Evolutionary conservation across 176 grass and related monocot species (phyloP).

Genomic region (barley (Hordeum vulgare)): DNA sequence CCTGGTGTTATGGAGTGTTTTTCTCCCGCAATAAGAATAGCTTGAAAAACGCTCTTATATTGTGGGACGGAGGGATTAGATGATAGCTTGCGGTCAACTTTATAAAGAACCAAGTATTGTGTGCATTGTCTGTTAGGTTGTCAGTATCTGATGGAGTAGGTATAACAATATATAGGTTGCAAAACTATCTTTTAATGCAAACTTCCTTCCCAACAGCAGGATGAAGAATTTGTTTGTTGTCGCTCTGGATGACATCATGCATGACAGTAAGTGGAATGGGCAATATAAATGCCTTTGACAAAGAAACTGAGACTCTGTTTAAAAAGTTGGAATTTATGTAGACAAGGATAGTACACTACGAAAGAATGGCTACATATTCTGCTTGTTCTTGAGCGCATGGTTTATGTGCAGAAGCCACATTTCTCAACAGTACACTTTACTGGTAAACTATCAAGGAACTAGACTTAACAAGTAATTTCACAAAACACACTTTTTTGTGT

Average conservation of each 20-base stretch:
- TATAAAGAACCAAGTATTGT: neutral
- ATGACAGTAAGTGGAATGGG: neutral
- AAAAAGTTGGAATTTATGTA: neutral
- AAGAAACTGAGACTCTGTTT: neutral
- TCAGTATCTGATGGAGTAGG: constrained; percentile 16
- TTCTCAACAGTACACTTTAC: neutral
- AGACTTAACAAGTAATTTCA: neutral
- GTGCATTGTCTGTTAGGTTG: neutral
- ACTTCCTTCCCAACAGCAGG: neutral
- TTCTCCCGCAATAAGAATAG: neutral
- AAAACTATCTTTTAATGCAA: constrained; percentile 15
- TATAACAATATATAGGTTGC: constrained; percentile 7
- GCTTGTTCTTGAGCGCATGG: neutral
- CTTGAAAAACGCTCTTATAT: neutral
- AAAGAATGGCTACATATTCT: neutral
- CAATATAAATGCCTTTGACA: neutral
- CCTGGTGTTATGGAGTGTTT: neutral
- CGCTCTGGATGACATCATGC: neutral
- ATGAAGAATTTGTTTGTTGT: constrained; percentile 28
- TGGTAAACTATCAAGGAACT: neutral
- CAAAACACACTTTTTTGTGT: neutral
- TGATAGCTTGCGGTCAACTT: neutral
- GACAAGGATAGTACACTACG: neutral
- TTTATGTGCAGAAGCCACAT: neutral
- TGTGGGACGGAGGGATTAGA: neutral